Conservation (phyloP, 805 yeast species). For the Candida vaughaniae region DNA sequence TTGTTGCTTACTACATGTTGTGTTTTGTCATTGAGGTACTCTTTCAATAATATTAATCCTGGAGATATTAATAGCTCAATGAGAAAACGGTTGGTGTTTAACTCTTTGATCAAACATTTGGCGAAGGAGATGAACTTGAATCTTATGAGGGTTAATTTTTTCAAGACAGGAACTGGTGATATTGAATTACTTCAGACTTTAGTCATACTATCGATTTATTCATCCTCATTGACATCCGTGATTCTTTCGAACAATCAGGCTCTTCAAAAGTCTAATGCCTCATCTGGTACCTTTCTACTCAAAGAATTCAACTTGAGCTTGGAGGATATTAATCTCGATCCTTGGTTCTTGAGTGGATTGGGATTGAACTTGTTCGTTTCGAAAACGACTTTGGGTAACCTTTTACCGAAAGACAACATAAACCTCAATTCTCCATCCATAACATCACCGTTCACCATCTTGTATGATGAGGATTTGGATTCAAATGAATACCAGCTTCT, state of each 20-base stretch:
- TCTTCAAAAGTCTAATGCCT: slow-evolving; percentile 4
- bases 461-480: slow-evolving; percentile 30
- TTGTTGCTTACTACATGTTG: slow-evolving; percentile 68
- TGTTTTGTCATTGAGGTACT: slow-evolving; percentile 57
- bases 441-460: slow-evolving; percentile 25
- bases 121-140: slow-evolving; percentile 48
- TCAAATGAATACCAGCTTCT: slow-evolving; percentile 49
- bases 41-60: slow-evolving; percentile 25
- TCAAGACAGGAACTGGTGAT: slow-evolving; percentile 27
- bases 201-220: slow-evolving; percentile 63
- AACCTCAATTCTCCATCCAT: slow-evolving; percentile 1
- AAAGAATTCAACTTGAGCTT: slow-evolving; percentile 12
- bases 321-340: slow-evolving; percentile 54
- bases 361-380: slow-evolving; percentile 65
- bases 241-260: slow-evolving; percentile 16
- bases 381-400: slow-evolving; percentile 45
- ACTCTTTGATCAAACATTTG: slow-evolving; percentile 45
- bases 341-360: slow-evolving; percentile 66
- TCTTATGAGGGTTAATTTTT: slow-evolving; percentile 27
- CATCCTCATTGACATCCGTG: slow-evolving; percentile 54
- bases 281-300: background rate
- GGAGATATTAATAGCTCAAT: slow-evolving; percentile 22
- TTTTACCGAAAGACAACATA: slow-evolving; percentile 19
- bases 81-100: slow-evolving; percentile 34
- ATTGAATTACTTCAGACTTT: slow-evolving; percentile 69